These are phyloP conservation scores for Aquilaria yunnanensis DNA, from an alignment of 345 rosid genomes.

Conservation along the genomic window DNA sequence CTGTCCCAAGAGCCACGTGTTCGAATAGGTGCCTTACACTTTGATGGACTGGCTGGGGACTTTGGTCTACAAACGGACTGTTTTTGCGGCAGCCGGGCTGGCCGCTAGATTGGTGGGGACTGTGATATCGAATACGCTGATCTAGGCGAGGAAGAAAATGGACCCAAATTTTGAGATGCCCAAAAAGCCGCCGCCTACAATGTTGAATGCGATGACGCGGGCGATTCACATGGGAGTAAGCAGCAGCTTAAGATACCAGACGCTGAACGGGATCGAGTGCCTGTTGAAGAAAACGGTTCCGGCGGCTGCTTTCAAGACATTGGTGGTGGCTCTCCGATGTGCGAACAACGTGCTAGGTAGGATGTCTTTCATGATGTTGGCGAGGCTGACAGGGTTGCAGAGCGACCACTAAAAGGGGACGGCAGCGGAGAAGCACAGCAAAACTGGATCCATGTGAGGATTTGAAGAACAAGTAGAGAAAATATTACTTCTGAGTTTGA, in stretches of 20 bases:
- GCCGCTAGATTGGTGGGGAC: slow-evolving; percentile 95
- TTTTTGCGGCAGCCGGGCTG: slow-evolving; percentile 83
- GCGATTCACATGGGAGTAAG: slow-evolving; percentile 91
- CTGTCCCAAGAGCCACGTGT: slow-evolving; percentile 92
- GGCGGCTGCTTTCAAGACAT: slow-evolving; percentile 61
- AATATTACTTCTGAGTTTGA: too few species aligned
- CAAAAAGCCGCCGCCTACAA: slow-evolving; percentile 83
- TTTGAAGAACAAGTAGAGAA: not conserved
- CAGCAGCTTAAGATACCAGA: slow-evolving; percentile 88
- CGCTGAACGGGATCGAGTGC: slow-evolving; percentile 78
- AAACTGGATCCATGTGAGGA: slow-evolving; percentile 19
- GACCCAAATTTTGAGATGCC: slow-evolving; percentile 85
- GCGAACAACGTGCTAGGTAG: slow-evolving; percentile 84
- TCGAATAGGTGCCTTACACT: slow-evolving; percentile 61
- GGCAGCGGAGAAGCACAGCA: slow-evolving; percentile 25
- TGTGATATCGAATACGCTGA: slow-evolving; percentile 69
- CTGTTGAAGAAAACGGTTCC: slow-evolving; percentile 55
- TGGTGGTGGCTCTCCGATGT: slow-evolving; percentile 79
- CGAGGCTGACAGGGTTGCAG: slow-evolving; percentile 94
- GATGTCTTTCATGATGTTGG: slow-evolving; percentile 80
- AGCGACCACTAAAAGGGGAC: slow-evolving; percentile 29
- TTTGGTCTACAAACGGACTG: slow-evolving; percentile 66
- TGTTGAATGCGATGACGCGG: slow-evolving; percentile 85
- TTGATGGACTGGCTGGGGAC: slow-evolving; percentile 62
- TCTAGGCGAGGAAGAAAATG: slow-evolving; percentile 89